These are phyloP conservation scores for Tuber umbilicatum DNA, from an alignment of 495 filamentous ascomycete genomes.

Conservation along the genomic window DNA sequence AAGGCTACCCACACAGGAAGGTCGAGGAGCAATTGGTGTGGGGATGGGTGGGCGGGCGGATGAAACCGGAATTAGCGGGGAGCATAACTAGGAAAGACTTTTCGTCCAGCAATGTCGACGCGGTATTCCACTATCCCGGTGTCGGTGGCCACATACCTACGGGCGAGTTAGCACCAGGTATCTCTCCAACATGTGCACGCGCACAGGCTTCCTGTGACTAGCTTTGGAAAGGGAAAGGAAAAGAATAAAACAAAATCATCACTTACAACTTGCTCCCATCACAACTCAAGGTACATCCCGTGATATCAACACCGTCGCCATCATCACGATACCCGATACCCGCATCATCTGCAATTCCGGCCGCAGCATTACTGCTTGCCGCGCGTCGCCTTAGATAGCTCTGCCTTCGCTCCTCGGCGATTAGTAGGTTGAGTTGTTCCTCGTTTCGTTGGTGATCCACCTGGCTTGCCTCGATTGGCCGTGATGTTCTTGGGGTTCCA, in stretches of 20 bases:
- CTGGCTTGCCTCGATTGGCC: conserved; percentile 29
- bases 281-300: conserved; percentile 39
- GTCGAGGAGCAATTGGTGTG: conserved; percentile 1
- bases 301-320: conserved; percentile 41
- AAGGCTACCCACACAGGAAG: conserved; percentile 3
- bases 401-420: conserved; percentile 33
- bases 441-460: conserved; percentile 33
- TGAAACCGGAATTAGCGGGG: conserved; percentile 13
- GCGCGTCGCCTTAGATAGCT: conserved; percentile 33
- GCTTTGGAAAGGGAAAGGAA: not conserved
- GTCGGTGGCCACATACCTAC: conserved; percentile 41
- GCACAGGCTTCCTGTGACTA: not conserved
- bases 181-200: not conserved
- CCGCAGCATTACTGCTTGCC: conserved; percentile 17
- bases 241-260: not conserved
- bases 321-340: conserved; percentile 22
- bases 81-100: conserved; percentile 32
- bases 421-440: conserved; percentile 31
- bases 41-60: not conserved
- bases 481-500: conserved; percentile 19
- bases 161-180: not conserved
- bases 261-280: conserved; percentile 42
- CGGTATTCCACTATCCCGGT: conserved; percentile 40
- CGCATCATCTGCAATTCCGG: conserved; percentile 19
- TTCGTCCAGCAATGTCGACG: conserved; percentile 35